Evolutionary conservation across 257 asterid species (phyloP).

Genomic region (Ilex aquifolium): DNA sequence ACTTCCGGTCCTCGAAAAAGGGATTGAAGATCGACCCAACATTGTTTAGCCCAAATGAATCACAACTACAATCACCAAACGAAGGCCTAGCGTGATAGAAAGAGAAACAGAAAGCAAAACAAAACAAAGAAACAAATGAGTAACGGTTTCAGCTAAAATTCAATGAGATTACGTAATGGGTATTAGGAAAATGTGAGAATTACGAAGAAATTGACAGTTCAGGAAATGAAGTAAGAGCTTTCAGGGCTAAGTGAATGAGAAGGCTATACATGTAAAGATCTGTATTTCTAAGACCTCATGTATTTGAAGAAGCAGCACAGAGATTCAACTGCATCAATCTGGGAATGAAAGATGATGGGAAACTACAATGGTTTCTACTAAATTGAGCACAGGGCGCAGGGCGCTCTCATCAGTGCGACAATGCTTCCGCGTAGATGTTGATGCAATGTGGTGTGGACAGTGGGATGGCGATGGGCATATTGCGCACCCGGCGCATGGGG

Average conservation of each 20-base stretch:
- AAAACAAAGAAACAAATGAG: not conserved
- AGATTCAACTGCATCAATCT: not conserved
- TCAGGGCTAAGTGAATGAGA: not conserved
- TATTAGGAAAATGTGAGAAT: conserved; percentile 8
- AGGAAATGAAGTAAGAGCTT: conserved; percentile 15
- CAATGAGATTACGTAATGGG: conserved; percentile 5
- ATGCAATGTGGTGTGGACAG: too few relatives aligned
- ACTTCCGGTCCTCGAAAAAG: conserved; percentile 36
- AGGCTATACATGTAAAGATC: not conserved
- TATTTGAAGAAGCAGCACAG: not conserved
- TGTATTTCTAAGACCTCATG: not conserved
- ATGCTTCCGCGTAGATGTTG: too few relatives aligned
- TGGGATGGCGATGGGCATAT: too few relatives aligned
- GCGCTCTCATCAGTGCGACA: too few relatives aligned
- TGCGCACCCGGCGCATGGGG: too few relatives aligned
- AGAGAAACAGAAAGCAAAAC: not conserved
- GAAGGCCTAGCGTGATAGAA: not conserved
- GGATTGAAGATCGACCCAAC: conserved; percentile 38
- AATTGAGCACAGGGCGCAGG: not conserved
- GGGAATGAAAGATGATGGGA: not conserved
- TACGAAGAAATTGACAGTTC: not conserved
- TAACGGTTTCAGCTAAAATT: too few relatives aligned
- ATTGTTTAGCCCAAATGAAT: conserved; percentile 25
- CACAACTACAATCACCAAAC: not conserved
- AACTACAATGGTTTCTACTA: not conserved